Evolutionary conservation across 2,329 filamentous ascomycete genomes (phyloP).

Genomic region (Sclerotiophoma versabilis): DNA sequence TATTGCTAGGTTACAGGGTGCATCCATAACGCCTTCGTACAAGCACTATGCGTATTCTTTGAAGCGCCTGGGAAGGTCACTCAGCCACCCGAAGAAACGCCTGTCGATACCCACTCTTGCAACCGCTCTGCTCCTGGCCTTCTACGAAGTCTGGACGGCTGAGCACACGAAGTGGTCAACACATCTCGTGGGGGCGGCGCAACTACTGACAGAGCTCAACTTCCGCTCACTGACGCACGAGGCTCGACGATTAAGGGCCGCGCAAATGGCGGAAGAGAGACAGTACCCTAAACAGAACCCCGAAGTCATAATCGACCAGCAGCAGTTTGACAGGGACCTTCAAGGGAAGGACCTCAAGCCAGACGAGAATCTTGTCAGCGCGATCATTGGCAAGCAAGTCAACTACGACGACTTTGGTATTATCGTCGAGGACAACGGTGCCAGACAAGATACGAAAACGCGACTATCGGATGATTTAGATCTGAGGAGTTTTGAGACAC

Average conservation of each 20-base stretch:
- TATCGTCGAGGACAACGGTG: conserved; percentile 50
- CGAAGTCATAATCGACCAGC: conserved; percentile 41
- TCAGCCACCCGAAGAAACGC: conserved; percentile 73
- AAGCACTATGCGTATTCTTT: conserved; percentile 92
- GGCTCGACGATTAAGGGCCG: conserved; percentile 70
- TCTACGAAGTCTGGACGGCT: conserved; percentile 93
- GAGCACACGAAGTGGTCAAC: conserved; percentile 97
- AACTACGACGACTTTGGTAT: conserved; percentile 66
- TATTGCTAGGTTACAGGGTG: conserved; percentile 80
- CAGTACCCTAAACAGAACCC: conserved; percentile 42
- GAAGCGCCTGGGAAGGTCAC: conserved; percentile 76
- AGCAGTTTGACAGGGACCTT: conserved; percentile 36
- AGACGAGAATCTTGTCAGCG: conserved; percentile 63
- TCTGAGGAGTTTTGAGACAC: conserved; percentile 78
- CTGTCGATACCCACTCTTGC: conserved; percentile 84
- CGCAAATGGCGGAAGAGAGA: conserved; percentile 52
- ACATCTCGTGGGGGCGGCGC: conserved; percentile 83
- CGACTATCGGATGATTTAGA: conserved; percentile 57
- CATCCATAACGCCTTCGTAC: conserved; percentile 78
- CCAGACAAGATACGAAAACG: conserved; percentile 47
- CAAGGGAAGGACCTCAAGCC: conserved; percentile 56
- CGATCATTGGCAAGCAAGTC: conserved; percentile 64
- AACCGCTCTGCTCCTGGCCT: conserved; percentile 83
- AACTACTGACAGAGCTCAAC: conserved; percentile 83
- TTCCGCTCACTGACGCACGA: conserved; percentile 75